A percentile compares a stretch with the other conserved stretches of the same genome.
These are phyloP conservation scores for Macrophomina pseudophaseolina DNA, from an alignment of 2,329 filamentous ascomycete species.

Conservation along the genomic window DNA sequence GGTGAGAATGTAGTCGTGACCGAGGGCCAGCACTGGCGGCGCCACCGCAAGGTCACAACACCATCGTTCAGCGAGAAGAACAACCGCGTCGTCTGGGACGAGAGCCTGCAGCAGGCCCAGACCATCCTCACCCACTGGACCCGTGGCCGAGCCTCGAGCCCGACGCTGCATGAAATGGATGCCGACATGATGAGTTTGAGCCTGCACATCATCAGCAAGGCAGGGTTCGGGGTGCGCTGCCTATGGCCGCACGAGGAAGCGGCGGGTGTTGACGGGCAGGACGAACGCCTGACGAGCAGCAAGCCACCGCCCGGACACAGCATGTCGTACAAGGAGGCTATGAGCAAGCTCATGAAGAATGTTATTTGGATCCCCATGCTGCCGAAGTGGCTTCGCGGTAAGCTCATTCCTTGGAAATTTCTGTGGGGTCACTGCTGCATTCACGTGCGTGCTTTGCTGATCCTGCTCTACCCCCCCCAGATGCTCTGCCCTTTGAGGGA, in stretches of 20 bases:
- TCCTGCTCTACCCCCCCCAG: neutral
- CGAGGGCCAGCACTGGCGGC: slow-evolving; percentile 72
- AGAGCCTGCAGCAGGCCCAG: slow-evolving; percentile 66
- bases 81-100: slow-evolving; percentile 68
- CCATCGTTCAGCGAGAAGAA: slow-evolving; percentile 80
- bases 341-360: slow-evolving; percentile 66
- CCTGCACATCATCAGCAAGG: slow-evolving; percentile 66
- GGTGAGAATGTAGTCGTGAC: slow-evolving; percentile 74
- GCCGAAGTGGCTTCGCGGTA: slow-evolving; percentile 62
- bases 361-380: slow-evolving; percentile 67
- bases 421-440: neutral
- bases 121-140: slow-evolving; percentile 41
- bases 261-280: slow-evolving; percentile 40
- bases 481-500: slow-evolving; percentile 23
- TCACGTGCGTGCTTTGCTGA: slow-evolving; percentile 1
- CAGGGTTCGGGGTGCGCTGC: slow-evolving; percentile 70
- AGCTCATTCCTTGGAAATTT: slow-evolving; percentile 32
- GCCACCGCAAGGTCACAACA: slow-evolving; percentile 73
- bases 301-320: slow-evolving; percentile 45
- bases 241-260: slow-evolving; percentile 64
- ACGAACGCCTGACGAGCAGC: slow-evolving; percentile 38
- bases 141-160: slow-evolving; percentile 33
- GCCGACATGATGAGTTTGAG: slow-evolving; percentile 69
- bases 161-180: slow-evolving; percentile 62
- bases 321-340: slow-evolving; percentile 69